Conservation (phyloP, 2,329 filamentous ascomycete genomes). For the Scleromitrula shiraiana region DNA sequence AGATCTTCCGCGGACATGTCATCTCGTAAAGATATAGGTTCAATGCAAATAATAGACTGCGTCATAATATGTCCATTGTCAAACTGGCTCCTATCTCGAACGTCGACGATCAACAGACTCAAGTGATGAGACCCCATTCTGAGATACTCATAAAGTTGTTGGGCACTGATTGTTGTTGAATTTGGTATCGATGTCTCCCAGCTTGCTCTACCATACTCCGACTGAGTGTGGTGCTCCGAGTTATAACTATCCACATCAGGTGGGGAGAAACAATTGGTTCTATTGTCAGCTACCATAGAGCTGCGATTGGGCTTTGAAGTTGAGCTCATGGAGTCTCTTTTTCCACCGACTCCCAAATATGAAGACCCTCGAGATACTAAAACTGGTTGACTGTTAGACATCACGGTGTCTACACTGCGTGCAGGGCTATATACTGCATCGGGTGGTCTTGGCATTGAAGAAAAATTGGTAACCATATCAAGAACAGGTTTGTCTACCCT, state of each 20-base stretch:
- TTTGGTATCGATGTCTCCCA: conserved; percentile 13
- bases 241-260: conserved; percentile 11
- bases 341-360: conserved; percentile 17
- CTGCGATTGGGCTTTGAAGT: conserved; percentile 21
- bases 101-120: conserved; percentile 75
- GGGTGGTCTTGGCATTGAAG: conserved; percentile 28
- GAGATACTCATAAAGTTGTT: conserved; percentile 65
- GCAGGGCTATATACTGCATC: conserved; percentile 31
- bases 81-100: conserved; percentile 71
- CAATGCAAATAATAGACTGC: conserved; percentile 78
- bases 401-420: conserved; percentile 22
- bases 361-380: conserved; percentile 23
- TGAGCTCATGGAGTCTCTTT: conserved; percentile 21
- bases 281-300: conserved; percentile 14
- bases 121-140: conserved; percentile 42
- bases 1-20: conserved; percentile 56
- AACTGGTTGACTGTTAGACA: conserved; percentile 20
- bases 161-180: conserved; percentile 34
- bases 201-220: not conserved
- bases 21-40: conserved; percentile 67
- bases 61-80: conserved; percentile 85
- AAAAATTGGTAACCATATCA: conserved; percentile 18
- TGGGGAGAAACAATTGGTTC: conserved; percentile 20
- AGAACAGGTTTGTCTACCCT: conserved; percentile 17
- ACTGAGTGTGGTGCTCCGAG: conserved; percentile 3